Evolutionary conservation across 768 basidiomycete genomes (phyloP).

Genomic region (Pholiota microspora): DNA sequence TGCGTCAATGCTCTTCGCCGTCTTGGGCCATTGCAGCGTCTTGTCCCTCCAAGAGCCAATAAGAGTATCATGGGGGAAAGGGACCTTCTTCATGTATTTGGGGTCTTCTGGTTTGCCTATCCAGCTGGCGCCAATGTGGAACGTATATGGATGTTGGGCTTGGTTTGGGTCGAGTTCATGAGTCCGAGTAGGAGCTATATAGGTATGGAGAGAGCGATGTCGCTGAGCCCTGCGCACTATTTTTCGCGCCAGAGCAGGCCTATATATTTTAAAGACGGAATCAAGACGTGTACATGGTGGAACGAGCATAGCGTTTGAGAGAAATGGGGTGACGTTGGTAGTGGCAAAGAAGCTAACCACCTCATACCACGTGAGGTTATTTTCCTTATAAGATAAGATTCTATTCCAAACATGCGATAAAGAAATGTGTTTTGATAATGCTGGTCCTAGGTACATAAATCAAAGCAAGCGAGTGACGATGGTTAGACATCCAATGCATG

Average conservation of each 20-base stretch:
- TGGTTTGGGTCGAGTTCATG: constrained; percentile 5
- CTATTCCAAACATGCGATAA: neutral
- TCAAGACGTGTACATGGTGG: neutral
- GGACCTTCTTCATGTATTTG: constrained; percentile 30
- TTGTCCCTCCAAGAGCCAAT: constrained; percentile 72
- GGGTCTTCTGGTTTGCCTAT: constrained; percentile 62
- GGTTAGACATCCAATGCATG: constrained; percentile 10
- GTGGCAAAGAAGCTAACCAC: neutral
- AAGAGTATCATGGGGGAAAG: constrained; percentile 56
- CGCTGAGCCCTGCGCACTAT: constrained; percentile 9
- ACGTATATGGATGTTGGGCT: constrained; percentile 52
- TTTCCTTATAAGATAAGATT: neutral
- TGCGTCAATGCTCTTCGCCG: constrained; percentile 32
- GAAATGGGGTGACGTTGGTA: neutral
- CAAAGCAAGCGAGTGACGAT: constrained; percentile 17
- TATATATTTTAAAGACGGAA: constrained; percentile 9
- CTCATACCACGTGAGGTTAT: neutral
- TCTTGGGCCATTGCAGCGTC: constrained; percentile 48
- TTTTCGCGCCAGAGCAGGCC: constrained; percentile 14
- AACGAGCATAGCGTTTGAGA: neutral
- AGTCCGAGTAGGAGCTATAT: constrained; percentile 9
- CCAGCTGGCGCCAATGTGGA: constrained; percentile 80
- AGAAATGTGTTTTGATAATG: constrained; percentile 1
- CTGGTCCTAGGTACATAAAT: constrained; percentile 17
- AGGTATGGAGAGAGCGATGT: neutral